These are phyloP conservation scores for Yamadazyma taylorii DNA, from an alignment of 1,139 yeast species.

Conservation along the genomic window DNA sequence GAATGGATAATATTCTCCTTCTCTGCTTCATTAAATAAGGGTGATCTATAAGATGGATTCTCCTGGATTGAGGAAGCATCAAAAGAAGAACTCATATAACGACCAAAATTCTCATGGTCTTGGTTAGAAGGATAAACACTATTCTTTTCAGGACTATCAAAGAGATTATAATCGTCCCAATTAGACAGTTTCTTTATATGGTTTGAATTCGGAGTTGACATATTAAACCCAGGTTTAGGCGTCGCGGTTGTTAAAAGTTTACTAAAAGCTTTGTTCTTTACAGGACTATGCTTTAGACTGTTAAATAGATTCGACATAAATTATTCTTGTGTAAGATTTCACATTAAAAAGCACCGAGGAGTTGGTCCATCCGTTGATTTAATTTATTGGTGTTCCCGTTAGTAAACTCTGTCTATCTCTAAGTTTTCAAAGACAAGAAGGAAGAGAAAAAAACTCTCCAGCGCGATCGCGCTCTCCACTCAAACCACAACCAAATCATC, in stretches of 20 bases:
- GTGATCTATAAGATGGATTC: conserved; percentile 4
- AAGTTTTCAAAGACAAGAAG: no score
- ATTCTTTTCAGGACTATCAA: conserved; percentile 1
- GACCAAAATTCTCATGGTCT: background rate
- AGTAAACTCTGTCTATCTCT: no score
- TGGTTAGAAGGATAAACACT: background rate
- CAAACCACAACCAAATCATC: no score
- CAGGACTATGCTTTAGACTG: background rate
- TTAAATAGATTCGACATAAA: background rate
- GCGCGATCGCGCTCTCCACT: no score
- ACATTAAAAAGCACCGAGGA: no score
- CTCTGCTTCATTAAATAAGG: background rate
- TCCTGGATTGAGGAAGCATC: background rate
- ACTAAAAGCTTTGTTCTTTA: background rate
- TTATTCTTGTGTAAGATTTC: background rate
- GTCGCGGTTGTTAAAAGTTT: background rate
- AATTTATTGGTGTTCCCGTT: no score
- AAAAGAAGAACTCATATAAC: conserved; percentile 1
- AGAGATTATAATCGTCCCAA: conserved; percentile 2
- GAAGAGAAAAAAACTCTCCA: no score
- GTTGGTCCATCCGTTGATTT: no score
- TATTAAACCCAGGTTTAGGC: background rate
- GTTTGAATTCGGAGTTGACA: background rate
- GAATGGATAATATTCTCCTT: background rate
- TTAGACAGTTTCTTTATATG: background rate